These are phyloP conservation scores for Globisporangium radiosum DNA, from an alignment of 352 stramenopile species.

Conservation along the genomic window DNA sequence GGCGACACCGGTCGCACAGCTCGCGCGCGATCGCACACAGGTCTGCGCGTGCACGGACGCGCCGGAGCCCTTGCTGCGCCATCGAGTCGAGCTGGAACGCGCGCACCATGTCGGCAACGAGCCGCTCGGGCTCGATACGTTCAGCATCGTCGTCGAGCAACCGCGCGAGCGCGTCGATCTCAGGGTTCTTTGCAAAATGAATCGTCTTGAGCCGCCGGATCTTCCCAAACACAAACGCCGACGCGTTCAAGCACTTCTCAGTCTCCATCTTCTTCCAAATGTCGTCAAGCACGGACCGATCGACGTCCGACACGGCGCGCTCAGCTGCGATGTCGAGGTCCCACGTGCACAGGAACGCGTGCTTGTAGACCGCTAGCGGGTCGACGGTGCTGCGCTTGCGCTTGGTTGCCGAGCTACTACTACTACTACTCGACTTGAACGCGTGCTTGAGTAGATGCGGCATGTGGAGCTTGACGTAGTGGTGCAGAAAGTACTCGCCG, in stretches of 20 bases:
- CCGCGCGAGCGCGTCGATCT: slow-evolving; percentile 50
- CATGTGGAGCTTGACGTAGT: slow-evolving; percentile 81
- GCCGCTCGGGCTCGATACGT: slow-evolving; percentile 38
- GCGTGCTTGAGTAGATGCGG: slow-evolving; percentile 58
- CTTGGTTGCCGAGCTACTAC: slow-evolving; percentile 22
- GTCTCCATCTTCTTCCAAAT: slow-evolving; percentile 82
- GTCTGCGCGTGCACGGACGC: slow-evolving; percentile 49
- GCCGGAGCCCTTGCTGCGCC: slow-evolving; percentile 58
- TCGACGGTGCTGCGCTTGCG: slow-evolving; percentile 45
- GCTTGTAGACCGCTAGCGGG: slow-evolving; percentile 51
- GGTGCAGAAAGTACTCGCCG: slow-evolving; percentile 78
- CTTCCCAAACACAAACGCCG: slow-evolving; percentile 69
- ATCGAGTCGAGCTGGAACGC: slow-evolving; percentile 81
- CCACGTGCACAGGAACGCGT: slow-evolving; percentile 82
- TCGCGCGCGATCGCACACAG: slow-evolving; percentile 73
- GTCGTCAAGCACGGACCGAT: slow-evolving; percentile 66
- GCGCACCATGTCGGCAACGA: slow-evolving; percentile 56
- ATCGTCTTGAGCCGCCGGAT: slow-evolving; percentile 59
- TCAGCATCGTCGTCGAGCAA: slow-evolving; percentile 56
- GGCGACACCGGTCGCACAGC: slow-evolving; percentile 65
- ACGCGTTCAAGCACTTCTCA: slow-evolving; percentile 56
- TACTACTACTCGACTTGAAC: slow-evolving; percentile 27
- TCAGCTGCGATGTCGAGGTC: slow-evolving; percentile 63
- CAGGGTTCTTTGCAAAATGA: slow-evolving; percentile 55
- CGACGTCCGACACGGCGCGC: slow-evolving; percentile 69